phyloP scores from a whole-genome alignment of 1,284 basidiomycete species.

The Cutaneotrichosporon dermatis region DNA sequence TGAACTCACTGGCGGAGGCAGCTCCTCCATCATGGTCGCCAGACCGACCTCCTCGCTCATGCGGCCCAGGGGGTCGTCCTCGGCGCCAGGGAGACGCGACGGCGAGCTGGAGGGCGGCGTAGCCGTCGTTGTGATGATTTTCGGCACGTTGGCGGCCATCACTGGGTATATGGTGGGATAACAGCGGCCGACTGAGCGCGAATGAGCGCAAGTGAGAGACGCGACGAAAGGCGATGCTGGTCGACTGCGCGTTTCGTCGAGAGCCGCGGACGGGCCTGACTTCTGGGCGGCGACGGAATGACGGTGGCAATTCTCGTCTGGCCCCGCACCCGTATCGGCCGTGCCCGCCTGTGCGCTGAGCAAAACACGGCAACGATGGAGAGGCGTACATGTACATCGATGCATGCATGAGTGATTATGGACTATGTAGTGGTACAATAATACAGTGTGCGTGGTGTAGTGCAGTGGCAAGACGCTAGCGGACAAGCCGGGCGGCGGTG shows the following conservation, averaged over 20 bases:
- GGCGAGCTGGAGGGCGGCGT: conserved; percentile 13
- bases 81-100: neutral
- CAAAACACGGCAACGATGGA: too few species aligned
- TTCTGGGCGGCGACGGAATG: too few species aligned
- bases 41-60: conserved; percentile 31
- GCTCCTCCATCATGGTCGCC: conserved; percentile 32
- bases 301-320: too few species aligned
- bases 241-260: neutral
- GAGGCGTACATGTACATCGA: too few species aligned
- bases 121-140: conserved; percentile 17
- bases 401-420: too few species aligned
- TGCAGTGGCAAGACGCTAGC: too few species aligned
- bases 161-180: neutral
- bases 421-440: too few species aligned
- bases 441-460: too few species aligned
- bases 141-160: conserved; percentile 10
- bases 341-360: too few species aligned
- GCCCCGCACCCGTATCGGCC: too few species aligned
- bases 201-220: neutral
- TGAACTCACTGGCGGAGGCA: conserved; percentile 20
- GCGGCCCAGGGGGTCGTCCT: conserved; percentile 13
- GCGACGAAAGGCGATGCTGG: neutral
- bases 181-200: neutral
- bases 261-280: too few species aligned
- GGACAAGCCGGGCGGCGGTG: too few species aligned